phyloP scores from a whole-genome alignment of 371 early-diverging fungal species.

The Choanephora cucurbitarum region DNA sequence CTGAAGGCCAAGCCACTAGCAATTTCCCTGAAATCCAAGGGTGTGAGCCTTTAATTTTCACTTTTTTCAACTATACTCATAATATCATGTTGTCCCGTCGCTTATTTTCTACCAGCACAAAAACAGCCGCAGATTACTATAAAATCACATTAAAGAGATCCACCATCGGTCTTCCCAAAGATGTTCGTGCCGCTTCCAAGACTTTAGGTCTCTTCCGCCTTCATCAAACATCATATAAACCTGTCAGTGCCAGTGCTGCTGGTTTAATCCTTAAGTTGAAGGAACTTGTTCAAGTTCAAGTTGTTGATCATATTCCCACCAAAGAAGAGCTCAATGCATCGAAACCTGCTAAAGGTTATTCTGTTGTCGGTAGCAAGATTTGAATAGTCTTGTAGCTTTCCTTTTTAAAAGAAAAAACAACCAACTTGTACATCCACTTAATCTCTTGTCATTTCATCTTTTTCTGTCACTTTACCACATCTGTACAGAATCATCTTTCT shows the following conservation, averaged over 20 bases:
- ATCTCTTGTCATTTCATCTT: too few relatives aligned
- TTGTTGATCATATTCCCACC: constrained; percentile 61
- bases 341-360: constrained; percentile 58
- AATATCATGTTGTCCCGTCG: constrained; percentile 30
- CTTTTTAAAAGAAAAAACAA: too few relatives aligned
- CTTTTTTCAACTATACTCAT: constrained; percentile 1
- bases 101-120: constrained; percentile 33
- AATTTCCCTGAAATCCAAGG: background rate
- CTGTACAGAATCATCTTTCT: too few relatives aligned
- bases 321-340: constrained; percentile 33
- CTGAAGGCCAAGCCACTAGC: too few relatives aligned
- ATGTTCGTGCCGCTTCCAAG: constrained; percentile 55
- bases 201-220: constrained; percentile 59
- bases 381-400: constrained; percentile 14
- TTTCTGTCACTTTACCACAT: too few relatives aligned
- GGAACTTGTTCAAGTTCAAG: constrained; percentile 74
- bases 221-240: constrained; percentile 62
- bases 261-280: constrained; percentile 82
- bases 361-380: constrained; percentile 55
- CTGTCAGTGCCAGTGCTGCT: constrained; percentile 63
- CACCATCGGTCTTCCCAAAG: constrained; percentile 59
- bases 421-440: too few relatives aligned
- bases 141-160: constrained; percentile 64
- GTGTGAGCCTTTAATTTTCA: background rate
- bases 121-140: constrained; percentile 47